These are phyloP conservation scores for Millerago galiae DNA, from an alignment of 805 yeast genomes.

Conservation along the genomic window DNA sequence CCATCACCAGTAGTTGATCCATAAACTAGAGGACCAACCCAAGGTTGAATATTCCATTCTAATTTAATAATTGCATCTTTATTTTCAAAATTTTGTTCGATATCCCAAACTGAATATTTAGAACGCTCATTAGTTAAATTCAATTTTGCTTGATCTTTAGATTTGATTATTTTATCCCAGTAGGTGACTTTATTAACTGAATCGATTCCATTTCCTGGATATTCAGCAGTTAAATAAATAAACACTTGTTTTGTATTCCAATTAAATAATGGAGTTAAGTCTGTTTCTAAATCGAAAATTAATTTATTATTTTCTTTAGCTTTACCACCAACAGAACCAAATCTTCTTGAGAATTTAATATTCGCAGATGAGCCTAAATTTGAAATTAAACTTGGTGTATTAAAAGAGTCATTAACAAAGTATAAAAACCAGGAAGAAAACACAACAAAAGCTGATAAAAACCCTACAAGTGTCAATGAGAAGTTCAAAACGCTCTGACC, in stretches of 20 bases:
- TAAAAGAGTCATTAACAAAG: constrained; percentile 37
- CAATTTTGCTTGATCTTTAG: constrained; percentile 52
- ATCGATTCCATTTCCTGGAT: constrained; percentile 34
- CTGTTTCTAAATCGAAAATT: constrained; percentile 66
- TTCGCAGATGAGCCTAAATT: constrained; percentile 26
- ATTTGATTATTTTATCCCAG: constrained; percentile 81
- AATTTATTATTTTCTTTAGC: constrained; percentile 74
- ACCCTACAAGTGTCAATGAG: constrained; percentile 44
- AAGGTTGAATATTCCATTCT: constrained; percentile 92
- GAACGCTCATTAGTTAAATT: constrained; percentile 47
- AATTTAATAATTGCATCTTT: constrained; percentile 63
- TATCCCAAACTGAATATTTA: constrained; percentile 86
- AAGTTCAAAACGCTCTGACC: constrained; percentile 48
- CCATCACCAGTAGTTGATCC: constrained; percentile 44
- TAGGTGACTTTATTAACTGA: constrained; percentile 66
- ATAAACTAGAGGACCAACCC: constrained; percentile 70
- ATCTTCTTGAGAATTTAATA: constrained; percentile 49
- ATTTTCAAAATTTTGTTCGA: constrained; percentile 48
- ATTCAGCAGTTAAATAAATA: constrained; percentile 83
- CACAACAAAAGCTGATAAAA: constrained; percentile 42
- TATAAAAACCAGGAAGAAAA: constrained; percentile 45
- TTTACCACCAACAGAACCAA: constrained; percentile 59
- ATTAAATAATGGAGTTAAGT: constrained; percentile 74
- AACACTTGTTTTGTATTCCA: constrained; percentile 99
- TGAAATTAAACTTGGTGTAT: constrained; percentile 31